These are phyloP conservation scores for Candida nanaspora DNA, from an alignment of 805 yeast genomes.

Conservation along the genomic window DNA sequence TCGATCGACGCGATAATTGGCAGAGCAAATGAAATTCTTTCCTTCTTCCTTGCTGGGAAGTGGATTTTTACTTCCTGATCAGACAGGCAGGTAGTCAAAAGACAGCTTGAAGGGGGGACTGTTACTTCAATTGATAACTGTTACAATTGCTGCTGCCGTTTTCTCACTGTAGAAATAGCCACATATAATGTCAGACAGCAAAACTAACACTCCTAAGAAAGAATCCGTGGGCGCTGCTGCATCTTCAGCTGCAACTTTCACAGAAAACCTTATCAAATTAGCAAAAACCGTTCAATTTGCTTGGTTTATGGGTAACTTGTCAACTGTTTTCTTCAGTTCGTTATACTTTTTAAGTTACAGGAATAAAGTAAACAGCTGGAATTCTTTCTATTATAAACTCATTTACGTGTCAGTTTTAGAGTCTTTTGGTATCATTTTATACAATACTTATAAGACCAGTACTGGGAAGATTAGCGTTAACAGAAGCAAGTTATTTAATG, in stretches of 20 bases:
- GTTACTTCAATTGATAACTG: no score
- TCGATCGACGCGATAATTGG: no score
- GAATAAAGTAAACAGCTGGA: slow-evolving; percentile 22
- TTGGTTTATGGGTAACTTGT: slow-evolving; percentile 66
- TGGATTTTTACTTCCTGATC: no score
- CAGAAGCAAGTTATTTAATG: slow-evolving; percentile 30
- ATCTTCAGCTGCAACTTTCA: slow-evolving; percentile 5
- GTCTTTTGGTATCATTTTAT: slow-evolving; percentile 71
- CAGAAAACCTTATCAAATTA: slow-evolving; percentile 8
- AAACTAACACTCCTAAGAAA: background rate
- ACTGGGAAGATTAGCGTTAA: slow-evolving; percentile 4
- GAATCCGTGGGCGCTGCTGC: background rate
- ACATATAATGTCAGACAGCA: background rate
- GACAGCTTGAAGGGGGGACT: no score
- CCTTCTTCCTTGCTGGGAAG: no score
- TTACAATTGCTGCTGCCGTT: no score
- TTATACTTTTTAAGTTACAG: slow-evolving; percentile 31
- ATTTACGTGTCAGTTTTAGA: slow-evolving; percentile 58
- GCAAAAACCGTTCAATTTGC: slow-evolving; percentile 54
- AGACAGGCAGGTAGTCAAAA: no score
- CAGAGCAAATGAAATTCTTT: no score
- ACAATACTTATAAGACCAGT: slow-evolving; percentile 42
- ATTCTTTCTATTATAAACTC: slow-evolving; percentile 45
- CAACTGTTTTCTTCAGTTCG: slow-evolving; percentile 34
- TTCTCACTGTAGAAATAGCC: no score